These are phyloP conservation scores for Pichia sp. DNA, from an alignment of 1,139 yeast species.

Conservation along the genomic window DNA sequence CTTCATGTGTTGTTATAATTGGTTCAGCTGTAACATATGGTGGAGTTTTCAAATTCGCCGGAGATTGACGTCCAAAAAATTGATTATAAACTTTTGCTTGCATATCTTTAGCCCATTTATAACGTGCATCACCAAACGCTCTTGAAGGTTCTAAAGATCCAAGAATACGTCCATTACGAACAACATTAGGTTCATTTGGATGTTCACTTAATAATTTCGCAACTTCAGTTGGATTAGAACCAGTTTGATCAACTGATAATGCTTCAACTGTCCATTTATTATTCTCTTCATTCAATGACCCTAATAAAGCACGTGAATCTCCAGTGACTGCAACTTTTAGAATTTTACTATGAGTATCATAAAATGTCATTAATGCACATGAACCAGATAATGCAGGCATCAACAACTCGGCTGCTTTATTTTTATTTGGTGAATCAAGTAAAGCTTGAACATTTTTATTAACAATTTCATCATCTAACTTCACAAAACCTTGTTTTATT, in stretches of 20 bases:
- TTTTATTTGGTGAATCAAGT: slow-evolving; percentile 55
- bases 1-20: slow-evolving; percentile 74
- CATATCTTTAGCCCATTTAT: slow-evolving; percentile 70
- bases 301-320: slow-evolving; percentile 88
- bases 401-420: slow-evolving; percentile 62
- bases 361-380: slow-evolving; percentile 83
- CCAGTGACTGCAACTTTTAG: slow-evolving; percentile 94
- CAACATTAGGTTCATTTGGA: slow-evolving; percentile 81
- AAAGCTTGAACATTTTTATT: slow-evolving; percentile 64
- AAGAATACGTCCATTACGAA: slow-evolving; percentile 81
- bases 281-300: slow-evolving; percentile 53
- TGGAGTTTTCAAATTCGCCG: slow-evolving; percentile 75
- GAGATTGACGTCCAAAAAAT: slow-evolving; percentile 79
- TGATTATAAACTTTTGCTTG: slow-evolving; percentile 70
- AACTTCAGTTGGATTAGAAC: slow-evolving; percentile 83
- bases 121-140: slow-evolving; percentile 96
- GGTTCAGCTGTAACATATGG: slow-evolving; percentile 98
- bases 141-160: slow-evolving; percentile 96
- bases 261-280: slow-evolving; percentile 86
- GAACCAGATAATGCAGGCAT: slow-evolving; percentile 96
- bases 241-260: slow-evolving; percentile 88
- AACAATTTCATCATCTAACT: slow-evolving; percentile 82
- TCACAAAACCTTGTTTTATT: slow-evolving; percentile 70
- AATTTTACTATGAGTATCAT: slow-evolving; percentile 65
- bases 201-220: slow-evolving; percentile 80